Conservation (phyloP, 164 flowering plant genomes). For the Magnolia changhungtana region DNA sequence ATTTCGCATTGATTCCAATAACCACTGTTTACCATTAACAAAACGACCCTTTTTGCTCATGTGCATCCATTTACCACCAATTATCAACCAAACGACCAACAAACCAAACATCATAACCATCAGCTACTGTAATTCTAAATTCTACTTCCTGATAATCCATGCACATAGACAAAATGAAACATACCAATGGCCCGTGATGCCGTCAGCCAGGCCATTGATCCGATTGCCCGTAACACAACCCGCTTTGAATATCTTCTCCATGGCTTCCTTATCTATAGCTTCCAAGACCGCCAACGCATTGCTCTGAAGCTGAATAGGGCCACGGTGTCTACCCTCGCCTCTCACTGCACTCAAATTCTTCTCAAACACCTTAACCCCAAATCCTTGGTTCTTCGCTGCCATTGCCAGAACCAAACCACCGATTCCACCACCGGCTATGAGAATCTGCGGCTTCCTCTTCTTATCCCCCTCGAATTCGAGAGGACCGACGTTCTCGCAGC, state of each 20-base stretch:
- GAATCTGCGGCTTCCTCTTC: constrained; percentile 18
- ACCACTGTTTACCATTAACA: too few relatives aligned
- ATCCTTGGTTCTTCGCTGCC: constrained; percentile 33
- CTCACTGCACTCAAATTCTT: constrained; percentile 34
- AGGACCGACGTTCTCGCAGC: background rate
- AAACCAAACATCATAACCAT: too few relatives aligned
- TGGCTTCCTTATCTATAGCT: constrained; percentile 32
- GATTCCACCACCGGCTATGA: constrained; percentile 39
- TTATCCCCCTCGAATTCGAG: constrained; percentile 1
- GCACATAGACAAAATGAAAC: background rate
- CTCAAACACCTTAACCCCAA: constrained; percentile 37
- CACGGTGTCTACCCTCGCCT: constrained; percentile 36
- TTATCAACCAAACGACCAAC: too few relatives aligned
- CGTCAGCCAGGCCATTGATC: constrained; percentile 39
- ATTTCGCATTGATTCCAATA: too few relatives aligned
- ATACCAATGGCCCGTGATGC: constrained; percentile 33
- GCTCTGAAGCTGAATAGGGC: constrained; percentile 37
- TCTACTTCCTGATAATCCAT: too few relatives aligned
- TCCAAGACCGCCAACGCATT: constrained; percentile 40
- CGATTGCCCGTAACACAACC: constrained; percentile 40
- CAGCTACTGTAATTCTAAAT: too few relatives aligned
- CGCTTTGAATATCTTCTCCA: constrained; percentile 23
- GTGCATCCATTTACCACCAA: too few relatives aligned
- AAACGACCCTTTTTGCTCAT: too few relatives aligned
- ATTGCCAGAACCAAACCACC: constrained; percentile 37